Base-by-base conservation (phyloP, 2,329 filamentous ascomycete species). In the Proliferodiscus dingleyae region DNA sequence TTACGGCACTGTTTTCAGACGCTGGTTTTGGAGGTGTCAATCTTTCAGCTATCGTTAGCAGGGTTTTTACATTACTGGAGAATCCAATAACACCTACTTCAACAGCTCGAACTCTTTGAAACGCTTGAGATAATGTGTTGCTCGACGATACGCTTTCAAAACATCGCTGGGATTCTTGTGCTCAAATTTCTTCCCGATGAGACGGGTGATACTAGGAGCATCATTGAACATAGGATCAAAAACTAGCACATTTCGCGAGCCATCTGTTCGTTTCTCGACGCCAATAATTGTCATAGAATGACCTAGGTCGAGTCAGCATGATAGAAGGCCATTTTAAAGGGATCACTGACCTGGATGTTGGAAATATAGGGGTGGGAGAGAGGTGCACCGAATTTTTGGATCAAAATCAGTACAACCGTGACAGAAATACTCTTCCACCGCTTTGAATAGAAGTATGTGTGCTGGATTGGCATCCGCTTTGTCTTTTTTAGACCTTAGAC, bases 271-370 rank as follows among this genome's bases (percentile, higher is more conserved):
- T 53, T 77, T 79, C 65, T 96, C 89, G 21, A 95, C 74, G 0
- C 91, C 91, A 44, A 97, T 73, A 41, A 97, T 89, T 1, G 89
- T 95, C 71, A 95, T 74, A 1, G 90, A 96, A 64, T 97, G 91
- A 2, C 89, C 88, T 75, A 21, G 2, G 7, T n/a, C 15, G 28
- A n/a, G 41, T 48, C 42, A 45, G 23, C 23, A 16, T 41, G 26
- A 39, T 21, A 37, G 28, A 16, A 33, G 15, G 30, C 11, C 21
- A 21, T 23, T 21, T 9, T 16, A 39, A 26, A 11, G 7, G 24
- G 8, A 18, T 4, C 8, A 44, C 22, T 23, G 68, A 81, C 82
- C 84, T 53, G 81, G 80, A 57, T 93, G 87, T 62, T 97, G 91
- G 51, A 95, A 81, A 66, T 96, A 97, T 32, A 97, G 83, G 0